Evolutionary conservation across 345 rosid species (phyloP).

Genomic region (Nephelium lappaceum): DNA sequence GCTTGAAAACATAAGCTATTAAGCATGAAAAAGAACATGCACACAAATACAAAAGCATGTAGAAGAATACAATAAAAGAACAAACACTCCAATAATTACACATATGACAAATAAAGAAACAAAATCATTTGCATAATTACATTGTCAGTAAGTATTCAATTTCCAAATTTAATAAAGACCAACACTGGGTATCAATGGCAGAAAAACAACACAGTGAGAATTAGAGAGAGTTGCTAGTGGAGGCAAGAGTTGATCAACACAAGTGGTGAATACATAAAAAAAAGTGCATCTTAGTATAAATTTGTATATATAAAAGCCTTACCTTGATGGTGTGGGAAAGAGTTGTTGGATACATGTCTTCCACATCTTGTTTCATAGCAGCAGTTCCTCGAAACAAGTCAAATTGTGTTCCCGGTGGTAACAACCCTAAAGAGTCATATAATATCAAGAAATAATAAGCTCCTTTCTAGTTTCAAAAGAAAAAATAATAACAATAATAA

Average conservation of each 20-base stretch:
- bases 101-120: neutral
- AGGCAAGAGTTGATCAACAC: neutral
- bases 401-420: constrained; percentile 98
- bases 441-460: neutral
- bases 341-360: constrained; percentile 81
- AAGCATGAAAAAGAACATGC: too few species aligned
- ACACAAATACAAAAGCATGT: neutral
- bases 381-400: constrained; percentile 96
- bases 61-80: neutral
- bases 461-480: too few species aligned
- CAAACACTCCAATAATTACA: neutral
- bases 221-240: neutral
- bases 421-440: constrained; percentile 59
- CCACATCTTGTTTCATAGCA: constrained; percentile 98
- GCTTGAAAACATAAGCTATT: neutral
- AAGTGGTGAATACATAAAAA: neutral
- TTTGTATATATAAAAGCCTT: constrained; percentile 3
- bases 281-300: neutral
- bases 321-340: constrained; percentile 89
- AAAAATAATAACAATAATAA: too few species aligned
- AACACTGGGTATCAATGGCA: neutral
- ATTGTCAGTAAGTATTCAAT: neutral
- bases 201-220: neutral
- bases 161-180: too few species aligned
- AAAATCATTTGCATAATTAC: too few species aligned